phyloP scores from a whole-genome alignment of 83 land plant genomes.

The Isoetes engelmannii region DNA sequence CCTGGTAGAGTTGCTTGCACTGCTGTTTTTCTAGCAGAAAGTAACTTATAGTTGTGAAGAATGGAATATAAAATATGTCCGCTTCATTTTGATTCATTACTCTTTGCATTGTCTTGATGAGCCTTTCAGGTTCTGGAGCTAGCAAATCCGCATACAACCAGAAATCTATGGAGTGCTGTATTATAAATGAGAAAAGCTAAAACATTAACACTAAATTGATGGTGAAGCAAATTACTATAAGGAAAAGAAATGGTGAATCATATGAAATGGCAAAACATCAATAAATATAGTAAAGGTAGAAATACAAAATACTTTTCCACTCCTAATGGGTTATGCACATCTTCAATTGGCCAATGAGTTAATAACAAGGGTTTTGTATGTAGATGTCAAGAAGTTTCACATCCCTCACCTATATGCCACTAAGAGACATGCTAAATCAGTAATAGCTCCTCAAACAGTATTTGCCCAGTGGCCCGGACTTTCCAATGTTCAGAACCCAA shows the following conservation, averaged over 20 bases:
- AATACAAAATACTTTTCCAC: too few relatives aligned
- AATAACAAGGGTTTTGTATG: too few relatives aligned
- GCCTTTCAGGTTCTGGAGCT: conserved; percentile 65
- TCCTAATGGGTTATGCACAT: too few relatives aligned
- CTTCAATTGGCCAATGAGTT: too few relatives aligned
- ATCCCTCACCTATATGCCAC: too few relatives aligned
- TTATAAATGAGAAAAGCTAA: background rate
- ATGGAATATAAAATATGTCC: conserved; percentile 82
- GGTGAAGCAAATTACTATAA: background rate
- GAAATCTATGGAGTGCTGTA: conserved; percentile 89
- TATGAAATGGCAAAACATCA: background rate
- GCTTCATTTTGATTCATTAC: conserved; percentile 74
- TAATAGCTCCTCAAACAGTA: too few relatives aligned
- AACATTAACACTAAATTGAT: too few relatives aligned
- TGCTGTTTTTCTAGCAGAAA: conserved; percentile 72
- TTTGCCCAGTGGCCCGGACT: too few relatives aligned
- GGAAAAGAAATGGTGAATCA: background rate
- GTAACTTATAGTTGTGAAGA: conserved; percentile 92
- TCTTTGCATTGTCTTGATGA: conserved; percentile 62
- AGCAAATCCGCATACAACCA: conserved; percentile 95
- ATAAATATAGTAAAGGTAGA: too few relatives aligned
- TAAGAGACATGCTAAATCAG: too few relatives aligned
- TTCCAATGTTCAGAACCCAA: too few relatives aligned
- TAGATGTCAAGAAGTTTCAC: too few relatives aligned
- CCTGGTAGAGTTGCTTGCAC: conserved; percentile 90